Evolutionary conservation across 164 flowering plant genomes (phyloP), one percentile per base, ranked within the genome.

Genomic region (Magnolia changhungtana): DNA sequence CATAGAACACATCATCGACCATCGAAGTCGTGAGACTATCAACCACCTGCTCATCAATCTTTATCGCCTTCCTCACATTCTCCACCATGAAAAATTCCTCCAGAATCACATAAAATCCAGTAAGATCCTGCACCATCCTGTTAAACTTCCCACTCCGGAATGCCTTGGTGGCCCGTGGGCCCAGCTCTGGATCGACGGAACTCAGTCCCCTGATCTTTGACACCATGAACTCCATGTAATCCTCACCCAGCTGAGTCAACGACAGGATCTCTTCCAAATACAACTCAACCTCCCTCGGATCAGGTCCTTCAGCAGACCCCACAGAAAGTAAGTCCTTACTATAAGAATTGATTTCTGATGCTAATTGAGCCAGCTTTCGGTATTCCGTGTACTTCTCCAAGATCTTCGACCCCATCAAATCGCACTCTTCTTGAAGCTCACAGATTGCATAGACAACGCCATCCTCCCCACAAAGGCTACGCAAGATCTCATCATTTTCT

Each of bases 1-100:
- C 98, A 83, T 92, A 95, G 69, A 95, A 95, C 79, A 93, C 98
- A 80, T 95, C 99, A 72, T 95, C 95, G 72, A 95, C 99, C 99
- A 93, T 92, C 0, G 98, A 95, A 11, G 99, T 93, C 0, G 95
- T 95, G 66, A 95, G 93, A 81, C 98, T 95, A 70, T 95, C 96
- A 1, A 86, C 86, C 14, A 86, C 98, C 64, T 86, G 90, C 87
- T 93, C 99, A 73, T 95, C 98, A 50, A 95, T 95, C 78, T 86
- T 84, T 72, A 93, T 90, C 16, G 98, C 98, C 81, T 95, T 95
- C 85, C 95, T 92, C 72, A 91, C 98, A 84, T 92, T 95, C 77
- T 93, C 99, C 79, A 93, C 98, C 99, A 95, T 93, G 76, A 89
- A 95, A 80, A 89, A 95, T 24, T 94, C 97, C 83, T 95, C 99